Evolutionary conservation across 1,284 basidiomycete genomes (phyloP), one percentile per base, ranked within the genome.

Genomic region (Tilletia horrida): DNA sequence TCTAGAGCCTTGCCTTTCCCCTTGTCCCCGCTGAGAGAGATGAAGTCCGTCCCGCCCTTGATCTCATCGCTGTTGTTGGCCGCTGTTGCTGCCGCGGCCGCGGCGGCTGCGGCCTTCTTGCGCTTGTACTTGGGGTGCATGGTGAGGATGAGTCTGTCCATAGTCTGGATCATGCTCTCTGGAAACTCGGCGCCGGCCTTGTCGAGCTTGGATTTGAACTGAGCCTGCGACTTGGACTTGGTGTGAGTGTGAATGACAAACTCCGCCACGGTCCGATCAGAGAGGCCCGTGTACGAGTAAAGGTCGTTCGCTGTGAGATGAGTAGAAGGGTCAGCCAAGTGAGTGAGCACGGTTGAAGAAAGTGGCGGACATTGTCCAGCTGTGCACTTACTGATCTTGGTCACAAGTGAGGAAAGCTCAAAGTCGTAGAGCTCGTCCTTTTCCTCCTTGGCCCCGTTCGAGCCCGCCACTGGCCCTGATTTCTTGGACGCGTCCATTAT

Each of bases 91-190:
- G 50, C 42, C 16, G 68, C 25, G 40, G 65, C 18, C 27, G 68
- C 42, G 3, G 69, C 63, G 6, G 71, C 68, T 1, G 63, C 13
- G 18, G 68, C 62, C 63, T 74, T 74, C 66, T 74, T 79, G 35
- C 25, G 40, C 85, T 93, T 96, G 85, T 97, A 90, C 78, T 94
- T 97, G 0, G 95, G 96, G 79, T 99, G 96, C 86, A 97, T 88
- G 69, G 88, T 91, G 64, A 95, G 87, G 75, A 99, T 92, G 69
- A 97, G 87, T 35, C 96, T 90, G 84, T 98, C 95, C 62, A 98
- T 88, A 78, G 90, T 95, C 80, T 92, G 89, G 70, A 96, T 84
- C 80, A 97, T 92, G 50, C 90, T 90, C 69, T 92, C 90, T 1
- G 92, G 89, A 80, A 97, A 95, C 71, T 89, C 88, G 43, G 93